phyloP scores from a whole-genome alignment of 2,329 filamentous ascomycete species.

The Fusarium drepaniforme region DNA sequence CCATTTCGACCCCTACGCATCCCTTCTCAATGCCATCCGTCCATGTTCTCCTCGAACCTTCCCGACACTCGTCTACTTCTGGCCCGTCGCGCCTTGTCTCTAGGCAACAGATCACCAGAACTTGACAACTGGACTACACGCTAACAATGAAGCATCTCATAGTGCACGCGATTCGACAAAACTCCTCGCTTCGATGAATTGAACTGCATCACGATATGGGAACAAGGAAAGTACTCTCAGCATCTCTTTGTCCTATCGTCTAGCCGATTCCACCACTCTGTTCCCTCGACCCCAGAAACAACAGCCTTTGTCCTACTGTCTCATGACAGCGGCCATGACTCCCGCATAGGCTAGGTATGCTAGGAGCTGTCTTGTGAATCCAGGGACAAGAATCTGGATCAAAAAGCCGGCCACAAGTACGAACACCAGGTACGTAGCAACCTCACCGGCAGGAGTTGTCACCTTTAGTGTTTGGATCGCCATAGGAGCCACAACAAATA shows the following conservation, averaged over 20 bases:
- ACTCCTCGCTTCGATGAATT: not conserved
- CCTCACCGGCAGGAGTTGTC: not conserved
- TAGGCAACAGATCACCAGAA: not conserved
- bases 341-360: slow-evolving; percentile 25
- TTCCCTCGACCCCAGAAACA: not conserved
- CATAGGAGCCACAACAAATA: slow-evolving; percentile 17
- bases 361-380: slow-evolving; percentile 20
- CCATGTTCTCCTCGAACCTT: not conserved
- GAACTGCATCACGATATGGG: not conserved
- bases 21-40: not conserved
- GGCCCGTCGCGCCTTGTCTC: not conserved
- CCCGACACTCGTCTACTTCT: not conserved
- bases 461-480: slow-evolving; percentile 14
- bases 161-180: not conserved
- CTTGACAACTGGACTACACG: not conserved
- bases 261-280: not conserved
- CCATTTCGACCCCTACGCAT: not conserved
- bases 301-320: not conserved
- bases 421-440: slow-evolving; percentile 19
- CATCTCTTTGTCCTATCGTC: too few species aligned
- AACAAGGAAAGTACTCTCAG: not conserved
- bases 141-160: not conserved
- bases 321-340: slow-evolving; percentile 23
- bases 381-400: slow-evolving; percentile 12
- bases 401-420: slow-evolving; percentile 15